Evolutionary conservation across 352 stramenopile genomes (phyloP).

Genomic region (Globisporangium parvum): DNA sequence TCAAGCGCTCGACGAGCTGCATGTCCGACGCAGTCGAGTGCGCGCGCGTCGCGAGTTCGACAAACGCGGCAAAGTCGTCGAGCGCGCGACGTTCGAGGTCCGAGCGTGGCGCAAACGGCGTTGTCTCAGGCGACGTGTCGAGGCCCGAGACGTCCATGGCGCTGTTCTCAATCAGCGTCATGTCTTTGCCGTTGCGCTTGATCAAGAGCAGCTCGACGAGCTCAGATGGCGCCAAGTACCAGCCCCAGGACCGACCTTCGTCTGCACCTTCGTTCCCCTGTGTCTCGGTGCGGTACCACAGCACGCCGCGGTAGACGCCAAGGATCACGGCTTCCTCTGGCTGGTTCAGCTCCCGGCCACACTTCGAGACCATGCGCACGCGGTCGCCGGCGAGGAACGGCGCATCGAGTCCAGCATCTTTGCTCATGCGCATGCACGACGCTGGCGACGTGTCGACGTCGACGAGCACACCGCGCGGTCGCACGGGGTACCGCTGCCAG

Average conservation of each 20-base stretch:
- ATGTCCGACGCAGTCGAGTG: conserved; percentile 72
- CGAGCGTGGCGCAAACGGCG: conserved; percentile 38
- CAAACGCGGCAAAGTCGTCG: conserved; percentile 48
- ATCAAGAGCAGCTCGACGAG: conserved; percentile 78
- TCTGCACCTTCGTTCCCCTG: conserved; percentile 95
- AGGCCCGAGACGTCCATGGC: conserved; percentile 56
- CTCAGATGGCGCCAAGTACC: conserved; percentile 94
- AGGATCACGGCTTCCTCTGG: conserved; percentile 96
- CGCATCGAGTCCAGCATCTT: conserved; percentile 78
- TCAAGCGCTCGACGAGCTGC: conserved; percentile 81
- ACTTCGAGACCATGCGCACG: conserved; percentile 91
- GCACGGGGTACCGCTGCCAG: conserved; percentile 74
- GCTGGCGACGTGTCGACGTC: conserved; percentile 91
- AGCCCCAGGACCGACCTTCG: conserved; percentile 90
- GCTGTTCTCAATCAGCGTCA: conserved; percentile 80
- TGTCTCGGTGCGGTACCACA: conserved; percentile 96
- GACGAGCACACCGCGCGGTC: conserved; percentile 86
- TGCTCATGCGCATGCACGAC: conserved; percentile 87
- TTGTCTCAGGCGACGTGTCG: conserved; percentile 24
- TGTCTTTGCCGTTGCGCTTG: conserved; percentile 77
- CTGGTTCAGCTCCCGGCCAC: conserved; percentile 92
- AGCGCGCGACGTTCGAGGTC: conserved; percentile 41
- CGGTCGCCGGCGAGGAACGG: conserved; percentile 92
- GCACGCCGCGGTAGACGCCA: conserved; percentile 84
- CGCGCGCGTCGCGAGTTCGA: conserved; percentile 47